Evolutionary conservation across 75 land plant species (phyloP).

Genomic region (Picea sitchensis): DNA sequence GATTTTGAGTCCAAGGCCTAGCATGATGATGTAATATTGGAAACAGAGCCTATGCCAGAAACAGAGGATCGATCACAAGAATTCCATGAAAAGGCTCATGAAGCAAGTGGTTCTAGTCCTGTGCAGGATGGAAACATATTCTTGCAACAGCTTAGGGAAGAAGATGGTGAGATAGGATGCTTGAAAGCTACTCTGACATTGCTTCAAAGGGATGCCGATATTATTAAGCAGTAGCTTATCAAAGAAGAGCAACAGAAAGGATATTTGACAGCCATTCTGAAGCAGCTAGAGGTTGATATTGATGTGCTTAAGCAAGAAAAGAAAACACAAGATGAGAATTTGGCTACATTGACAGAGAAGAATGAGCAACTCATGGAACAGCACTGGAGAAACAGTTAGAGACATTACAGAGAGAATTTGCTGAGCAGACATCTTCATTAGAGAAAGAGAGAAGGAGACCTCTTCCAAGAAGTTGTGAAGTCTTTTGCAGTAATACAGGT

Average conservation of each 20-base stretch:
- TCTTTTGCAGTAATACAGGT: no score
- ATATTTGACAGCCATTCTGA: not conserved
- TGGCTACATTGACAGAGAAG: not conserved
- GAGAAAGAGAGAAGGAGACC: constrained; percentile 22
- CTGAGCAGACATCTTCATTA: constrained; percentile 14
- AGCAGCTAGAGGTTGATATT: constrained; percentile 4
- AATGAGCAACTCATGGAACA: not conserved
- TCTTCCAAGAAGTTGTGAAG: no score
- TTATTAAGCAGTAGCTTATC: constrained; percentile 14
- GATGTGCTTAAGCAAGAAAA: no score
- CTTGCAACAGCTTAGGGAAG: no score
- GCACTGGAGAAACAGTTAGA: constrained; percentile 15
- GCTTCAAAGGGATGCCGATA: constrained; percentile 12
- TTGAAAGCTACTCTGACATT: no score
- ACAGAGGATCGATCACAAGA: not conserved
- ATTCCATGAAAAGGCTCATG: not conserved
- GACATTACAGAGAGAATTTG: constrained; percentile 26
- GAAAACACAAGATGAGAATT: no score
- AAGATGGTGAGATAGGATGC: no score
- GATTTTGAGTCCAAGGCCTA: constrained; percentile 61
- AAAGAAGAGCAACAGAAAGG: constrained; percentile 16
- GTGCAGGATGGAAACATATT: no score
- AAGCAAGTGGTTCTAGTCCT: not conserved
- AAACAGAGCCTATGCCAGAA: not conserved
- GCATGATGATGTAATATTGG: constrained; percentile 26